These are phyloP conservation scores for Xylogone sp. DNA, from an alignment of 2,329 filamentous ascomycete genomes.

Conservation along the genomic window DNA sequence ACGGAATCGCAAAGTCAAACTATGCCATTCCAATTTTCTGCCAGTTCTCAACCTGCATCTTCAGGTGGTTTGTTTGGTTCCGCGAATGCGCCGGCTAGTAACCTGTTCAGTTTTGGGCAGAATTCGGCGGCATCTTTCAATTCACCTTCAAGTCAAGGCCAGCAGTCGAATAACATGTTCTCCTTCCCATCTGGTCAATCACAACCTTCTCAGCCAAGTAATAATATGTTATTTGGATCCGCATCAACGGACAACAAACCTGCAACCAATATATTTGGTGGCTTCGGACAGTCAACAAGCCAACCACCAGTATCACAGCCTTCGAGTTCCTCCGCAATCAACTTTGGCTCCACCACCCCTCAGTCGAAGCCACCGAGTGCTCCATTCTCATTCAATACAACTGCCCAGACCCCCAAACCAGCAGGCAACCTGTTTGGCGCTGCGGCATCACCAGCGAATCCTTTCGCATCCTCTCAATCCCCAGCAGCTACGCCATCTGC, in stretches of 20 bases:
- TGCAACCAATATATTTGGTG: conserved; percentile 11
- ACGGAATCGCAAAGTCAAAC: neutral
- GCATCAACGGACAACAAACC: conserved; percentile 11
- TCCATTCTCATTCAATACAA: conserved; percentile 2
- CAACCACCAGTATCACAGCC: neutral
- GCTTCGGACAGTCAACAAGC: conserved; percentile 1
- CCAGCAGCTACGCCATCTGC: conserved; percentile 6
- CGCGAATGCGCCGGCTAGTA: neutral
- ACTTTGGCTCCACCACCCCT: neutral
- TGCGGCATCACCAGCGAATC: conserved; percentile 1
- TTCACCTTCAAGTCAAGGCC: neutral
- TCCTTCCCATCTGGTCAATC: neutral
- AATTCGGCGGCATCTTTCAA: neutral
- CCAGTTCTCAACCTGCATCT: neutral
- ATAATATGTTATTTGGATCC: conserved; percentile 2
- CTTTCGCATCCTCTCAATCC: conserved; percentile 6
- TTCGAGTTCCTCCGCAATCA: neutral
- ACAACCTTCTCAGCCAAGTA: conserved; percentile 9
- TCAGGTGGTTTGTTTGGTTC: conserved; percentile 3
- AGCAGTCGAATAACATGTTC: neutral
- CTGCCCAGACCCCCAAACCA: neutral
- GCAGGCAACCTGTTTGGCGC: conserved; percentile 11
- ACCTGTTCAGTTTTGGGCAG: conserved; percentile 5
- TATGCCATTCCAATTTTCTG: neutral
- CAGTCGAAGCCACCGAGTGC: neutral